These are phyloP conservation scores for Cystofilobasidium macerans DNA, from an alignment of 768 basidiomycete genomes.

Conservation along the genomic window DNA sequence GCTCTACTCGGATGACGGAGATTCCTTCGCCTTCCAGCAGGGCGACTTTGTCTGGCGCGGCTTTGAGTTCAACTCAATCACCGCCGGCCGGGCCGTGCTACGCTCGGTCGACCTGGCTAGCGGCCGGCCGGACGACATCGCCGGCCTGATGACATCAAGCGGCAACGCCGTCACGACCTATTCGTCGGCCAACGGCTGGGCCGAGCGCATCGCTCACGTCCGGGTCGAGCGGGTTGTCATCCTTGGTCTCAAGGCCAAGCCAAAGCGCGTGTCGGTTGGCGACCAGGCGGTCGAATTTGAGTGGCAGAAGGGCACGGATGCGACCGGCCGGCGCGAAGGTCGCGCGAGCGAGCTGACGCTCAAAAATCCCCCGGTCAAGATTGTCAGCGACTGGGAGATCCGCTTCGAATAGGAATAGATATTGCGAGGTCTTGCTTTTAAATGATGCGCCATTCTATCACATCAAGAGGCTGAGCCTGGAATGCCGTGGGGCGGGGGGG, in stretches of 20 bases:
- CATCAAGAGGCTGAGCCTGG: too few relatives aligned
- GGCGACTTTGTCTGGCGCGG: slow-evolving; percentile 78
- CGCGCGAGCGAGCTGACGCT: slow-evolving; percentile 59
- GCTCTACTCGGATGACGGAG: slow-evolving; percentile 91
- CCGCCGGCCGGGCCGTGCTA: slow-evolving; percentile 40
- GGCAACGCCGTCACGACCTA: slow-evolving; percentile 37
- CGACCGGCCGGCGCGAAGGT: slow-evolving; percentile 52
- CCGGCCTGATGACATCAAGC: slow-evolving; percentile 37
- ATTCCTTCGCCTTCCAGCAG: slow-evolving; percentile 58
- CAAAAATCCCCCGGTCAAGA: slow-evolving; percentile 39
- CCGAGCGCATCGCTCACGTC: slow-evolving; percentile 53
- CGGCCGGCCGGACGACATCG: slow-evolving; percentile 43
- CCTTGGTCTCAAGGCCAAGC: slow-evolving; percentile 55
- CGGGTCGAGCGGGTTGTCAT: slow-evolving; percentile 73
- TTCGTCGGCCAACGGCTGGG: slow-evolving; percentile 55
- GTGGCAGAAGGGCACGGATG: slow-evolving; percentile 51
- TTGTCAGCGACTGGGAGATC: slow-evolving; percentile 40
- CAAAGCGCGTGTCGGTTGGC: slow-evolving; percentile 41
- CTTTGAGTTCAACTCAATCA: slow-evolving; percentile 46
- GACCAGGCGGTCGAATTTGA: slow-evolving; percentile 54
- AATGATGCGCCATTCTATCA: too few relatives aligned
- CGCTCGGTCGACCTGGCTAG: slow-evolving; percentile 48
- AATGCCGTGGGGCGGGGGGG: too few relatives aligned
- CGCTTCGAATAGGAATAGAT: background rate
- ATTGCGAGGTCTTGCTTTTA: background rate